Conservation (phyloP, 371 early-diverging fungal genomes). For the Syncephalastrum monosporum region DNA sequence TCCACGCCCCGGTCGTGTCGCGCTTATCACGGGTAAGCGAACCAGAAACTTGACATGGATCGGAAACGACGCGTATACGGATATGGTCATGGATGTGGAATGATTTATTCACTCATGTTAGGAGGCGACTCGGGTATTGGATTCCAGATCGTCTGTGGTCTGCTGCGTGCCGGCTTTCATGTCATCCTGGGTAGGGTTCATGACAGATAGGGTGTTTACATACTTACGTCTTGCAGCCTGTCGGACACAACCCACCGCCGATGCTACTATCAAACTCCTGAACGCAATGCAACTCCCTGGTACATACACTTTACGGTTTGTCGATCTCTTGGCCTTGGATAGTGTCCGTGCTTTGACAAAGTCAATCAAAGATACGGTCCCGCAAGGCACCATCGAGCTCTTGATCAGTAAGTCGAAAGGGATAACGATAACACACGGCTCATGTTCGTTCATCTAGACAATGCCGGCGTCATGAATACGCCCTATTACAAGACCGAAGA, state of each 20-base stretch:
- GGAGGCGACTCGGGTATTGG: conserved; percentile 52
- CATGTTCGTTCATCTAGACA: conserved; percentile 29
- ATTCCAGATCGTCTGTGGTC: conserved; percentile 30
- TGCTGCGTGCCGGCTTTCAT: conserved; percentile 29
- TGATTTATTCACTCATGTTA: neutral
- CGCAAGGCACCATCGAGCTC: conserved; percentile 19
- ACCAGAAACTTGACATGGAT: too few species aligned
- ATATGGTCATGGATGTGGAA: too few species aligned
- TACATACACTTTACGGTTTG: too few species aligned
- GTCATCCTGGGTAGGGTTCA: conserved; percentile 37
- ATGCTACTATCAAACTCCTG: too few species aligned
- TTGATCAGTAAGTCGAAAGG: conserved; percentile 31
- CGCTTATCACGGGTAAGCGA: conserved; percentile 27
- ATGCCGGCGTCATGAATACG: conserved; percentile 75
- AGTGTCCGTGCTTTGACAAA: conserved; percentile 25
- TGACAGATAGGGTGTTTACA: too few species aligned
- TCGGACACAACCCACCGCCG: too few species aligned
- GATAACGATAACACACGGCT: neutral
- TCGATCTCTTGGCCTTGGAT: conserved; percentile 6
- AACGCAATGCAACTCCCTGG: too few species aligned
- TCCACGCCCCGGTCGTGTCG: conserved; percentile 1
- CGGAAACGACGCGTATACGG: neutral
- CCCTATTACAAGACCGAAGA: conserved; percentile 64
- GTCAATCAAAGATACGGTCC: conserved; percentile 15
- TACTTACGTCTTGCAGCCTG: too few species aligned